phyloP scores from a whole-genome alignment of 352 stramenopile genomes.

The Phytopythium litorale region DNA sequence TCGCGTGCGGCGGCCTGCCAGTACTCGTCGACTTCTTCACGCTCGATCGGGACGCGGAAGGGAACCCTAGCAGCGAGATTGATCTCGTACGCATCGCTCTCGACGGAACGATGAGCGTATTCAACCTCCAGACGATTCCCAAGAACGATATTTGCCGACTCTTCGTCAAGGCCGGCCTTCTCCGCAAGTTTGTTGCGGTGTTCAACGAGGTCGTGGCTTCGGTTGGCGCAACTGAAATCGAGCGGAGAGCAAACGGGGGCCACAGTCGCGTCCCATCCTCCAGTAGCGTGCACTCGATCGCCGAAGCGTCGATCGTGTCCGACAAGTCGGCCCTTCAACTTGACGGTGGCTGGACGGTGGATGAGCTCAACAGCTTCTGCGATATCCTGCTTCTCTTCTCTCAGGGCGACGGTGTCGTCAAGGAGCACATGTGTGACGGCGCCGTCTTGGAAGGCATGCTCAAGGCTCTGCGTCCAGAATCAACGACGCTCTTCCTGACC shows the following conservation, averaged over 20 bases:
- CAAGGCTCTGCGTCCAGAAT: conserved; percentile 37
- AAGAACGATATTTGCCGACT: conserved; percentile 94
- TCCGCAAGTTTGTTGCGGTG: conserved; percentile 85
- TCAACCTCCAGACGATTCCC: conserved; percentile 88
- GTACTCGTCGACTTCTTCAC: conserved; percentile 83
- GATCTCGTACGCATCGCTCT: conserved; percentile 81
- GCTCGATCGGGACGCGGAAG: conserved; percentile 10
- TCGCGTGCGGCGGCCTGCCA: conserved; percentile 87
- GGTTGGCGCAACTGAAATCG: conserved; percentile 17
- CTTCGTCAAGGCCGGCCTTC: conserved; percentile 91
- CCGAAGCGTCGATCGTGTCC: neutral
- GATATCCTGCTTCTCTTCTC: conserved; percentile 91
- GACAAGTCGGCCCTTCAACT: neutral
- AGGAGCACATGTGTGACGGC: conserved; percentile 90
- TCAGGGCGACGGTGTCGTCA: conserved; percentile 89
- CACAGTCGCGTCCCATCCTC: neutral
- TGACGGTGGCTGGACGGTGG: conserved; percentile 40
- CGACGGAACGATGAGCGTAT: conserved; percentile 89
- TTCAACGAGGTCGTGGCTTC: conserved; percentile 73
- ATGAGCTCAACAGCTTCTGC: conserved; percentile 77
- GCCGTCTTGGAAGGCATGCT: conserved; percentile 69
- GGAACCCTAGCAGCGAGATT: conserved; percentile 18
- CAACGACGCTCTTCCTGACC: conserved; percentile 11
- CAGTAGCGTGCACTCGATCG: neutral
- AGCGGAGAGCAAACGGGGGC: neutral